phyloP scores from a whole-genome alignment of 2,329 filamentous ascomycete genomes.

The Keithomyces neogunnii region DNA sequence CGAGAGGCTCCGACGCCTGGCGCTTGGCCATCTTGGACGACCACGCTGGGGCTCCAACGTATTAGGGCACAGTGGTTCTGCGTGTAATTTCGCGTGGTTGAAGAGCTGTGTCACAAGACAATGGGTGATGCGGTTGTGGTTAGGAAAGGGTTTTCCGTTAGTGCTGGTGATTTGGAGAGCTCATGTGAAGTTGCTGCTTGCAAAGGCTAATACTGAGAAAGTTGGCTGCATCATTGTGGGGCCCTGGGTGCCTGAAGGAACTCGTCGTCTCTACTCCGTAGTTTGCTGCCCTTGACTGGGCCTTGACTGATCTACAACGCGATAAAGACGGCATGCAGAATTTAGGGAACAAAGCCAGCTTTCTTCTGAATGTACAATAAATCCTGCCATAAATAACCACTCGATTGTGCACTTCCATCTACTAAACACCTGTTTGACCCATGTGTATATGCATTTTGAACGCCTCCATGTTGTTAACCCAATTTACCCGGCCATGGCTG shows the following conservation, averaged over 20 bases:
- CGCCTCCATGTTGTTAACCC: not conserved
- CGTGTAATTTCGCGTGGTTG: not conserved
- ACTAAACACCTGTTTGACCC: not conserved
- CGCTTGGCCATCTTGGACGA: slow-evolving; percentile 39
- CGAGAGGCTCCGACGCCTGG: slow-evolving; percentile 51
- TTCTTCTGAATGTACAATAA: not conserved
- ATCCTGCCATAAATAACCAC: not conserved
- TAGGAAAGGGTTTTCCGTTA: not conserved
- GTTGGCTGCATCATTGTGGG: too few species aligned
- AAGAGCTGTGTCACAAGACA: not conserved
- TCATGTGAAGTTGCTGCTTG: not conserved
- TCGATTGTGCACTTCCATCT: not conserved
- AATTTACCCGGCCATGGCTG: slow-evolving; percentile 29
- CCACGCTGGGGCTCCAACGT: not conserved
- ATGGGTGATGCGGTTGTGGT: not conserved
- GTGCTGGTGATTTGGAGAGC: not conserved
- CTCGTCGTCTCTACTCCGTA: too few species aligned
- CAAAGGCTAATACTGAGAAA: too few species aligned
- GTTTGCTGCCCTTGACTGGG: too few species aligned
- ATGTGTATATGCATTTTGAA: not conserved
- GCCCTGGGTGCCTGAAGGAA: too few species aligned
- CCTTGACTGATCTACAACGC: too few species aligned
- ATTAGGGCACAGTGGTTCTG: too few species aligned
- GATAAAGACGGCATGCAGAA: too few species aligned
- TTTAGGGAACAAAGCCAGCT: not conserved